Evolutionary conservation across 2,329 filamentous ascomycete species (phyloP).

Genomic region (Fusarium liriodendri): DNA sequence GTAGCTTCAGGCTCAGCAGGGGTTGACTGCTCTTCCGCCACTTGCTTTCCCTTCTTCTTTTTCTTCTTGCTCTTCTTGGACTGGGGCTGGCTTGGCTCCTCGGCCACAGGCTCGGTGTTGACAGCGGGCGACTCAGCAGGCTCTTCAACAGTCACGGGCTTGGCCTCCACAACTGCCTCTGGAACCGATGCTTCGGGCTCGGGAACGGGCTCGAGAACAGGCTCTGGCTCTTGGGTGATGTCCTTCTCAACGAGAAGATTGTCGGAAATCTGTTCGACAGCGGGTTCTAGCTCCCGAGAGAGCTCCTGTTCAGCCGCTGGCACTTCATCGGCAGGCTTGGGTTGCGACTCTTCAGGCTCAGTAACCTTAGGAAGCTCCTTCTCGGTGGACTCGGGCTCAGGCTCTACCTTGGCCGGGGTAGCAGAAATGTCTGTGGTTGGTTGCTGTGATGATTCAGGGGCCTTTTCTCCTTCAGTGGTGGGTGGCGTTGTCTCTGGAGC

Average conservation of each 20-base stretch:
- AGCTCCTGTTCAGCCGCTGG: not conserved
- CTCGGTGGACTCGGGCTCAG: conserved; percentile 1
- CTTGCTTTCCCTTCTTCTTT: conserved; percentile 41
- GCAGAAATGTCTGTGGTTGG: not conserved
- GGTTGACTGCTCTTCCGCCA: conserved; percentile 11
- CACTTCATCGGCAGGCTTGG: not conserved
- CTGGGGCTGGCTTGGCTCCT: conserved; percentile 12
- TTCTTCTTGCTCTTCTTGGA: conserved; percentile 41
- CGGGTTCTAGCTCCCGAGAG: not conserved
- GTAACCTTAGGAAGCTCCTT: not conserved
- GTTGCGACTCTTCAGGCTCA: conserved; percentile 1
- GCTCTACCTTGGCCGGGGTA: not conserved
- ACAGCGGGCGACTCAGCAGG: conserved; percentile 16
- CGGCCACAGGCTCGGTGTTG: not conserved
- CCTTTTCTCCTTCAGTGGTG: not conserved
- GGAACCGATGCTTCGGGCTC: conserved; percentile 13
- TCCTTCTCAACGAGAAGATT: not conserved
- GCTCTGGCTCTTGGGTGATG: not conserved
- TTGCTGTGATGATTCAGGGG: not conserved
- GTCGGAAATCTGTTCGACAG: not conserved
- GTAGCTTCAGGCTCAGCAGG: conserved; percentile 1
- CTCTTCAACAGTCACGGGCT: conserved; percentile 9
- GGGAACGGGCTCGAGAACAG: not conserved
- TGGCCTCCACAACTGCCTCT: conserved; percentile 1
- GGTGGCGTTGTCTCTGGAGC: not conserved